Conservation (phyloP, 2,329 filamentous ascomycete genomes). For the Byssoonygena ceratinophila region DNA sequence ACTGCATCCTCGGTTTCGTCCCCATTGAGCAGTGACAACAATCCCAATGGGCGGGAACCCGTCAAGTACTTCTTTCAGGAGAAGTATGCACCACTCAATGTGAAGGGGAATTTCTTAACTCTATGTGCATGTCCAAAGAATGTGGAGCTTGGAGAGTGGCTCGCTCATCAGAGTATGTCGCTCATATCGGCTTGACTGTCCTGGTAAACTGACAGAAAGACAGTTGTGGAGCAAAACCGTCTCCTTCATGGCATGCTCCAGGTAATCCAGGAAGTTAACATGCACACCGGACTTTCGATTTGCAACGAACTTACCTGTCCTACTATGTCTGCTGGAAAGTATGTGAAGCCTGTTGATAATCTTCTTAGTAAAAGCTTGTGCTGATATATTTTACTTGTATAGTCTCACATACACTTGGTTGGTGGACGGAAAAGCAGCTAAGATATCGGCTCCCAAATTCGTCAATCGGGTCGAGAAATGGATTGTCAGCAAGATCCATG, state of each 20-base stretch:
- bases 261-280: conserved; percentile 76
- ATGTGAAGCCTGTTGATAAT: conserved; percentile 37
- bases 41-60: conserved; percentile 32
- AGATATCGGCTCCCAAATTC: conserved; percentile 85
- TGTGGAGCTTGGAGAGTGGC: conserved; percentile 88
- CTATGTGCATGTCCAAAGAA: conserved; percentile 85
- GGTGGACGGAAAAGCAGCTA: conserved; percentile 76
- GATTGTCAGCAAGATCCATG: conserved; percentile 92
- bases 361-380: too few relatives aligned
- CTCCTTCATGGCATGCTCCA: conserved; percentile 81
- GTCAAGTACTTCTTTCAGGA: conserved; percentile 44
- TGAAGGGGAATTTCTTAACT: conserved; percentile 96
- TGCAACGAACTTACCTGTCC: conserved; percentile 79
- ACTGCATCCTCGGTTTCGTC: conserved; percentile 30
- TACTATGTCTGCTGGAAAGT: conserved; percentile 90
- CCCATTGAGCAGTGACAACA: conserved; percentile 29
- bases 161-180: conserved; percentile 74
- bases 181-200: neutral
- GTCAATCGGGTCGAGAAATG: conserved; percentile 93
- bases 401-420: conserved; percentile 96
- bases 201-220: neutral
- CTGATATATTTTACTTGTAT: conserved; percentile 8
- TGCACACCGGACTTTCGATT: conserved; percentile 59
- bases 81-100: conserved; percentile 65
- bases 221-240: conserved; percentile 87